Conservation (phyloP, 768 basidiomycete species). For the Termitomyces heimii region DNA sequence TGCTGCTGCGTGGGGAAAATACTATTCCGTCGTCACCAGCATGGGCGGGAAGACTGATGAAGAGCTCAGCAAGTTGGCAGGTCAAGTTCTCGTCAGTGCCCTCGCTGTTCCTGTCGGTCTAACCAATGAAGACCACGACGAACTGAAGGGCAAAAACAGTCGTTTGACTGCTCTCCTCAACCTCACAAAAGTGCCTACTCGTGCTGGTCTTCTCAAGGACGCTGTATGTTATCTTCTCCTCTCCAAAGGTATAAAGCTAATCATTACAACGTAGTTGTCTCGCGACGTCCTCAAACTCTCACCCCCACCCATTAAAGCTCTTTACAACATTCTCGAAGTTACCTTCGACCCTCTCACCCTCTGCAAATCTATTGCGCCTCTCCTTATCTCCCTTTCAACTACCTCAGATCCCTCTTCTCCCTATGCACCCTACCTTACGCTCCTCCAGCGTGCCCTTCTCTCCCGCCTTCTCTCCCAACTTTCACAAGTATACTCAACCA, state of each 20-base stretch:
- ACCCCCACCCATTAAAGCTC: conserved; percentile 62
- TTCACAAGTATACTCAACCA: conserved; percentile 85
- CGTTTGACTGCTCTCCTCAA: conserved; percentile 84
- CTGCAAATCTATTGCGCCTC: conserved; percentile 70
- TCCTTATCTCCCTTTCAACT: conserved; percentile 55
- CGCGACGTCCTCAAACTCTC: conserved; percentile 80
- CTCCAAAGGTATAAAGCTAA: not conserved
- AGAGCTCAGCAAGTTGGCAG: conserved; percentile 75
- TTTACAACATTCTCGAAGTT: conserved; percentile 88
- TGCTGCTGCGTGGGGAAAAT: conserved; percentile 92
- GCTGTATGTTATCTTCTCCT: conserved; percentile 50
- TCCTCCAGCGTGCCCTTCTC: conserved; percentile 86
- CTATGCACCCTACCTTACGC: conserved; percentile 81
- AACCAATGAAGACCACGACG: conserved; percentile 41
- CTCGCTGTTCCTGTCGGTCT: conserved; percentile 86
- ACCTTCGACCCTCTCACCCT: conserved; percentile 91
- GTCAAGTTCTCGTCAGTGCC: conserved; percentile 87
- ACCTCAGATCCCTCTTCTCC: conserved; percentile 32
- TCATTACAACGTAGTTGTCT: conserved; percentile 46
- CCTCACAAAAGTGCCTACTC: conserved; percentile 76
- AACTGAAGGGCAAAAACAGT: conserved; percentile 58
- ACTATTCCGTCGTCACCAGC: conserved; percentile 65
- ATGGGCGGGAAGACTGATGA: conserved; percentile 74
- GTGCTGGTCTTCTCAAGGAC: conserved; percentile 80
- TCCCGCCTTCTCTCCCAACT: conserved; percentile 89